phyloP scores from a whole-genome alignment of 1,139 yeast species.

The Ogataea hybrid region DNA sequence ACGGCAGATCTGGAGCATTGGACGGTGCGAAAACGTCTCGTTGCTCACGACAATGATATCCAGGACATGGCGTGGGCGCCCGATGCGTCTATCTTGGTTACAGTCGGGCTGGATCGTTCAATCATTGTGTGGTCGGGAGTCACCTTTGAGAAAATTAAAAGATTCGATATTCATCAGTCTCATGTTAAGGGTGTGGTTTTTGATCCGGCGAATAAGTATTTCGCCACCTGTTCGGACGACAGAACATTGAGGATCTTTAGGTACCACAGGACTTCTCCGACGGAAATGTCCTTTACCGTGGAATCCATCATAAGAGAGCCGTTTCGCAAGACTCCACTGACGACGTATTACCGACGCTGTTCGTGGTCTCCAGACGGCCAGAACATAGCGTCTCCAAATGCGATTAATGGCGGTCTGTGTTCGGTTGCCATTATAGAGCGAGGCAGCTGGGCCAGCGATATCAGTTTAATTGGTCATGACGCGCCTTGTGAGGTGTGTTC shows the following conservation, averaged over 20 bases:
- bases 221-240: constrained; percentile 96
- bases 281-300: constrained; percentile 77
- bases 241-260: constrained; percentile 84
- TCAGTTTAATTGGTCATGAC: constrained; percentile 91
- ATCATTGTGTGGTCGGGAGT: constrained; percentile 92
- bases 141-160: constrained; percentile 84
- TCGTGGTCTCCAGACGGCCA: constrained; percentile 99
- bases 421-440: constrained; percentile 85
- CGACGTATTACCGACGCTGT: constrained; percentile 86
- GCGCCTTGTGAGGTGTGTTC: constrained; percentile 95
- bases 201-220: constrained; percentile 97
- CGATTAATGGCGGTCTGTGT: constrained; percentile 94
- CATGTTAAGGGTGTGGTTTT: constrained; percentile 96
- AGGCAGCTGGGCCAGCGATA: constrained; percentile 90
- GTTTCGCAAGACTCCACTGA: constrained; percentile 82
- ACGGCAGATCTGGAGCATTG: constrained; percentile 76
- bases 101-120: constrained; percentile 91
- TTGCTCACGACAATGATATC: constrained; percentile 95
- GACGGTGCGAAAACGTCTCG: constrained; percentile 88
- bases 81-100: constrained; percentile 81
- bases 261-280: constrained; percentile 68
- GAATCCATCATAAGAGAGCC: constrained; percentile 85
- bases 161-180: constrained; percentile 90
- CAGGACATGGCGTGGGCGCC: constrained; percentile 99
- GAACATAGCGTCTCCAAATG: constrained; percentile 94